A percentile compares a stretch with the other conserved stretches of the same genome.
These are phyloP conservation scores for Sporothrix pallida DNA, from an alignment of 2,329 filamentous ascomycete genomes.

Conservation along the genomic window DNA sequence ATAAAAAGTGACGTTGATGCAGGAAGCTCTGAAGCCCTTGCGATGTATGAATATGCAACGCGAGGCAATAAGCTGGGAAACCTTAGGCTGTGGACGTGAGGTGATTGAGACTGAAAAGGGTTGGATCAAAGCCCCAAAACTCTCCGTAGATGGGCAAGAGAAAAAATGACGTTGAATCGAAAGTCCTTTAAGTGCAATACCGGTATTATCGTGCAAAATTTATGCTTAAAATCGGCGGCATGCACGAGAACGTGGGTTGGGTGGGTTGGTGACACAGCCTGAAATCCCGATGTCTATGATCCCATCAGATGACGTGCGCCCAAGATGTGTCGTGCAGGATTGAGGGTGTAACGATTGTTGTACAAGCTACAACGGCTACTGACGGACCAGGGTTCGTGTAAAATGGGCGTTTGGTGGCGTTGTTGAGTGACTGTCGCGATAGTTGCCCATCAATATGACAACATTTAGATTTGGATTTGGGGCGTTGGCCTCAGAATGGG, in stretches of 20 bases:
- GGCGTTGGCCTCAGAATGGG: neutral
- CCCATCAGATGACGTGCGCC: slow-evolving; percentile 10
- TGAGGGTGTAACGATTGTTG: neutral
- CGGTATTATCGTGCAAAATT: neutral
- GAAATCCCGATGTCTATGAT: neutral
- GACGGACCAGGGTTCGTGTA: neutral
- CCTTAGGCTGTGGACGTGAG: neutral
- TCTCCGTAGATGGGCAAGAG: neutral
- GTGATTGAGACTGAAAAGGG: neutral
- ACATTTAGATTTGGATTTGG: neutral
- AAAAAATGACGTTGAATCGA: neutral
- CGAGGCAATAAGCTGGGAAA: neutral
- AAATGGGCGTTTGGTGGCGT: slow-evolving; percentile 3
- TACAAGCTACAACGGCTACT: neutral
- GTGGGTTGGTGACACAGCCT: neutral
- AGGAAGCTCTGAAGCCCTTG: neutral
- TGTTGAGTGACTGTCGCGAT: neutral
- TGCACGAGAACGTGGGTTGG: neutral
- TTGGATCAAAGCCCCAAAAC: neutral
- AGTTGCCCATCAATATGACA: too few relatives aligned
- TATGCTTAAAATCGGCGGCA: neutral
- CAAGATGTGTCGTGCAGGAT: neutral
- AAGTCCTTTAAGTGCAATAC: neutral
- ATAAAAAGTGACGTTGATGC: neutral
- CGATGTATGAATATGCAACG: neutral